Evolutionary conservation across 2,329 filamentous ascomycete genomes (phyloP), one percentile per base, ranked within the genome.

Genomic region (Stromatinia cepivora): DNA sequence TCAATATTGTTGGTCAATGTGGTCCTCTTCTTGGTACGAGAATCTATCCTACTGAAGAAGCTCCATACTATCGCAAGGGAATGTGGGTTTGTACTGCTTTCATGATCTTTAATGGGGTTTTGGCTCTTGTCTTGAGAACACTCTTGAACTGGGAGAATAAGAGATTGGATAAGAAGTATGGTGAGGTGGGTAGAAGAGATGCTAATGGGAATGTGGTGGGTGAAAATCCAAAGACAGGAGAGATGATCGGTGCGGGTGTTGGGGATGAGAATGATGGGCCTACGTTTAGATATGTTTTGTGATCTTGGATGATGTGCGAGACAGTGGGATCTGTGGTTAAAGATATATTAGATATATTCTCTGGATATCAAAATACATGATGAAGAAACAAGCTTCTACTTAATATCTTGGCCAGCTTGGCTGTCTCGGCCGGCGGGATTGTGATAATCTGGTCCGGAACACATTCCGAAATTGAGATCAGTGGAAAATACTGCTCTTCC

Each of bases 1-100:
- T 89, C 61, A 90, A 91, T 75, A 79, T 90, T 73, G 81, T 92
- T 54, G 90, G 89, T 0, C 90, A 90, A 76, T 85, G 85, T 71
- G 87, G 87, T 0, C 87, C 88, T 2, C 79, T 90, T 20, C 77
- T 90, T 8, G 89, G 88, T 5, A 90, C 88, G 3, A 84, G 88
- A 59, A 74, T 90, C 11, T 92, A 90, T 72, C 88, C 88, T 1
- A 54, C 77, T 0, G 77, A 79, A 0, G 82, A 82, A 0, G 81
- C 81, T 0, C 81, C 81, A 7, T 86, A 85, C 69, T 79, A 82
- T 4, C 77, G 81, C 1, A 87, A 85, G 2, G 89, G 89, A 0
- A 85, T 85, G 79, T 81, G 81, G 68, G 84, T 89, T 4, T 90
- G 88, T 72, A 85, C 88, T 0, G 84, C 81, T 0, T 86, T 91